These are phyloP conservation scores for Urochloa ruziziensis DNA, from an alignment of 176 grass and related monocot genomes.

Conservation along the genomic window DNA sequence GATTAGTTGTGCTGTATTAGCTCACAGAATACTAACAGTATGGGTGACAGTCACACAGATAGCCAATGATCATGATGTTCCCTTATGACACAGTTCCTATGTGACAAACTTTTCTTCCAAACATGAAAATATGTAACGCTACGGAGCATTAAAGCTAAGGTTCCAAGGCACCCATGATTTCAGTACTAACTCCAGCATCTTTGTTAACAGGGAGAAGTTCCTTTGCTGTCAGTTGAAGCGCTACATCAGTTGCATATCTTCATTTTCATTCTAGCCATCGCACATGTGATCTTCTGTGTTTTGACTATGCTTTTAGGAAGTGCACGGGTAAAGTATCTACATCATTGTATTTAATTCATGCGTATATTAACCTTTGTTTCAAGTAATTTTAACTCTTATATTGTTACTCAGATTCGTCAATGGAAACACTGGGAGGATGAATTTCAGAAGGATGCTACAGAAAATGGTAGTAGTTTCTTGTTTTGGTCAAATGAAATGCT, in stretches of 20 bases:
- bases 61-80: not conserved
- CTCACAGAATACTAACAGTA: not conserved
- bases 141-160: not conserved
- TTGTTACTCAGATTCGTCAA: slow-evolving; percentile 62
- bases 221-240: slow-evolving; percentile 81
- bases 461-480: slow-evolving; percentile 53
- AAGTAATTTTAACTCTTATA: not conserved
- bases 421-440: slow-evolving; percentile 88
- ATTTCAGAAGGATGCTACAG: slow-evolving; percentile 53
- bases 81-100: not conserved
- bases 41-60: not conserved
- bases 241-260: slow-evolving; percentile 90
- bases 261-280: slow-evolving; percentile 86
- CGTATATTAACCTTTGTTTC: not conserved
- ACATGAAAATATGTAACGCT: not conserved
- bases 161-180: not conserved
- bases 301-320: slow-evolving; percentile 85
- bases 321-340: slow-evolving; percentile 42
- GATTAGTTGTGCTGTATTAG: not conserved
- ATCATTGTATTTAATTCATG: not conserved
- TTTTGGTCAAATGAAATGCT: slow-evolving; percentile 5
- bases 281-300: slow-evolving; percentile 78
- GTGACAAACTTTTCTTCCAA: not conserved
- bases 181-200: slow-evolving; percentile 9
- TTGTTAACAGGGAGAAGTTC: slow-evolving; percentile 56